These are phyloP conservation scores for Zygotorulaspora danielsina DNA, from an alignment of 805 yeast species.

Conservation along the genomic window DNA sequence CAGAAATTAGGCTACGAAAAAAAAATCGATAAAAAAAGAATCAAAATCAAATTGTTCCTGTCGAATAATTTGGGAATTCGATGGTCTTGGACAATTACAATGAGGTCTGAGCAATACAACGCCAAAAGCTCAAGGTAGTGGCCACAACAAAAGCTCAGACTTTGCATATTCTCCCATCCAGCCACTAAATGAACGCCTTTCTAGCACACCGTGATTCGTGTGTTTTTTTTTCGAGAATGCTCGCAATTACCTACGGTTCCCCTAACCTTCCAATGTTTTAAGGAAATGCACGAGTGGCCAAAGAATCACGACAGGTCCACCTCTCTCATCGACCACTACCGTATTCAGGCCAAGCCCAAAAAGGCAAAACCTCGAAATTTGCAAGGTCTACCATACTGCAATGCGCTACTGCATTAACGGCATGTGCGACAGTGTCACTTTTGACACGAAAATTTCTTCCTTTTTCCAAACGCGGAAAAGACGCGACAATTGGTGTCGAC, in stretches of 20 bases:
- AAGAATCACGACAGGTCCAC: too few relatives aligned
- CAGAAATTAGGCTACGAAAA: slow-evolving; percentile 2
- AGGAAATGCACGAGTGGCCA: too few relatives aligned
- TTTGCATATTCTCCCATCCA: too few relatives aligned
- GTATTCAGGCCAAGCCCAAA: slow-evolving; percentile 5
- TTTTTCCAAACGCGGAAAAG: slow-evolving; percentile 1
- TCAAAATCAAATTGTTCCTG: neutral
- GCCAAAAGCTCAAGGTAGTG: neutral
- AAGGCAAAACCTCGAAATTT: slow-evolving; percentile 11
- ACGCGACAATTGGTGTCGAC: too few relatives aligned
- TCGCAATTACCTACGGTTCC: too few relatives aligned
- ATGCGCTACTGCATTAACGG: too few relatives aligned
- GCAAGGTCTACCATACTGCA: too few relatives aligned
- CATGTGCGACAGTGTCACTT: too few relatives aligned
- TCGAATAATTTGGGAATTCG: slow-evolving; percentile 1
- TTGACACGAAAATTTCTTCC: slow-evolving; percentile 7
- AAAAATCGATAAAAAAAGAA: neutral
- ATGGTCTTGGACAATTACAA: neutral
- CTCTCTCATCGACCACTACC: neutral
- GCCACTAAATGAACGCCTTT: too few relatives aligned
- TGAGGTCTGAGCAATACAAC: neutral
- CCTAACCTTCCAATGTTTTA: neutral
- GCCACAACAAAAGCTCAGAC: neutral
- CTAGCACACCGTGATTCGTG: too few relatives aligned
- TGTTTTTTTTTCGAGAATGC: too few relatives aligned